Conservation (phyloP, 2,329 filamentous ascomycete genomes). For the Aspergillus carbonarius region DNA sequence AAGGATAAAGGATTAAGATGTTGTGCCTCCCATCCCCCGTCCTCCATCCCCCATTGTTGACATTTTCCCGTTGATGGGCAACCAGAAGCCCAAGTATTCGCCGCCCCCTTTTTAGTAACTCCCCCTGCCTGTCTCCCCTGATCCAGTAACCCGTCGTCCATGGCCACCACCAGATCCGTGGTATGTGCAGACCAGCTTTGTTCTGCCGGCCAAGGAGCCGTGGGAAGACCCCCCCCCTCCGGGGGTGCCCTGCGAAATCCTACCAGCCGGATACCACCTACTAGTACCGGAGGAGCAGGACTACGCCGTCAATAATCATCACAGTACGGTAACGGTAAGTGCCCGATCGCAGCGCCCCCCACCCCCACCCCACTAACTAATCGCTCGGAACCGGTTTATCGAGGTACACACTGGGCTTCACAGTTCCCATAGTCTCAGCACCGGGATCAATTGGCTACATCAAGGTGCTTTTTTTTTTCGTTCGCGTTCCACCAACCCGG, state of each 20-base stretch:
- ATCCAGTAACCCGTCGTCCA: neutral
- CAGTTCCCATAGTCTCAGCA: neutral
- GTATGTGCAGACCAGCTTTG: neutral
- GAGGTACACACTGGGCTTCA: neutral
- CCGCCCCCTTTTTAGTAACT: slow-evolving; percentile 13
- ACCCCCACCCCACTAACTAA: neutral
- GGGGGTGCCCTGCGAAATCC: neutral
- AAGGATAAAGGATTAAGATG: neutral
- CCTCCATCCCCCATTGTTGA: slow-evolving; percentile 4
- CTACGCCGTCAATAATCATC: neutral
- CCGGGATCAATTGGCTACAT: neutral
- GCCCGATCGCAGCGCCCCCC: neutral
- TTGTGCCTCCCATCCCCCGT: neutral
- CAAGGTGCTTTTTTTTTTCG: too few relatives aligned
- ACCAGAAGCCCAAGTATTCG: neutral
- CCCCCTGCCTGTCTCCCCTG: neutral
- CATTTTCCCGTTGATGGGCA: neutral
- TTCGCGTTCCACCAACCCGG: too few relatives aligned
- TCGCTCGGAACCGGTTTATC: neutral
- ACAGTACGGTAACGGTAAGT: neutral
- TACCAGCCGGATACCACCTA: neutral
- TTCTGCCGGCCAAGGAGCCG: neutral
- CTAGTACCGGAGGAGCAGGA: neutral
- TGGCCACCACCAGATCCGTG: slow-evolving; percentile 1
- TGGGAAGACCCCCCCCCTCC: neutral